phyloP scores from a whole-genome alignment of 2,329 filamentous ascomycete genomes.

The Alternaria brassicicola region DNA sequence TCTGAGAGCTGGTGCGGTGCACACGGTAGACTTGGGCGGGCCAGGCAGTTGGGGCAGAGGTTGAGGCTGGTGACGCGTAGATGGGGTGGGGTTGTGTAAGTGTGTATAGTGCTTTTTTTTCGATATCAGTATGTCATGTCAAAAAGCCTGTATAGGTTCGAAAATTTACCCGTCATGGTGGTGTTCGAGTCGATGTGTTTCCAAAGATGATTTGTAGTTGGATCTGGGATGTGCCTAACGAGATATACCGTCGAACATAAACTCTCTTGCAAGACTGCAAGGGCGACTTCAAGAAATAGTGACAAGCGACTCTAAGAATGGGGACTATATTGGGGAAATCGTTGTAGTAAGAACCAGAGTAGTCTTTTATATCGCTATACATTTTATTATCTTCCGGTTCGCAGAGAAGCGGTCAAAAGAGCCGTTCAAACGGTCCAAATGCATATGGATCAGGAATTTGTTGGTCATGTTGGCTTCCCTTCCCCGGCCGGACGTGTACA shows the following conservation, averaged over 20 bases:
- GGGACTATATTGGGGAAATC: background rate
- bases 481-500: slow-evolving; percentile 16
- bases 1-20: slow-evolving; percentile 37
- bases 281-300: background rate
- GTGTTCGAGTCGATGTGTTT: background rate
- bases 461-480: slow-evolving; percentile 17
- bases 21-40: slow-evolving; percentile 41
- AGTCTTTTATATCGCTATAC: slow-evolving; percentile 6
- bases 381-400: background rate
- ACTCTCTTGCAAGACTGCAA: background rate
- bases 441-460: slow-evolving; percentile 5
- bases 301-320: background rate
- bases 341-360: background rate
- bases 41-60: slow-evolving; percentile 29
- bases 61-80: background rate
- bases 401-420: slow-evolving; percentile 18
- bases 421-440: slow-evolving; percentile 14
- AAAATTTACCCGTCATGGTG: slow-evolving; percentile 24
- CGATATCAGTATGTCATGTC: background rate
- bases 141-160: background rate
- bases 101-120: slow-evolving; percentile 15
- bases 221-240: background rate
- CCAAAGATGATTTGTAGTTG: background rate
- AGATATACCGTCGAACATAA: background rate
- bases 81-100: background rate